Evolutionary conservation across 2,329 filamentous ascomycete genomes (phyloP), one percentile per base, ranked within the genome.

Genomic region (Colletotrichum echinochloae): DNA sequence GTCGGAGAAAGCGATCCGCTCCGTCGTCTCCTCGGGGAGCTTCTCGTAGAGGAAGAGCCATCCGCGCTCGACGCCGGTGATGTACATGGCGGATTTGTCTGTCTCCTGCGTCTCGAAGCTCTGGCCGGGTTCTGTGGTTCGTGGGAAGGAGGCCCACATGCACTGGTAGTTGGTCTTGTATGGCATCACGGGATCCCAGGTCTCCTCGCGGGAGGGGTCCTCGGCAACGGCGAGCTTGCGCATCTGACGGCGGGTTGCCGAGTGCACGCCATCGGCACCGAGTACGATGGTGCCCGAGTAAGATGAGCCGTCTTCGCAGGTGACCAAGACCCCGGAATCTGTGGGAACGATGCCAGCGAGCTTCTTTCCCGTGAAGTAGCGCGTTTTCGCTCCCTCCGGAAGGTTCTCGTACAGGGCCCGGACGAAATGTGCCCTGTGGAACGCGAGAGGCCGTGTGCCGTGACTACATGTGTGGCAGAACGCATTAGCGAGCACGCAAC

Each of bases 251-350:
- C 81, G 76, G 5, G 79, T 77, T 28, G 71, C 77, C 72, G 81
- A 83, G 67, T 82, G 79, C 2, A 81, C 79, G n/a, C 83, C 83
- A 66, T 85, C 83, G 16, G 82, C 81, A 9, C 82, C 83, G 26
- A 84, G 75, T 6, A 82, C 66, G n/a, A 85, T 73, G 68, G 80
- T 75, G 0, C 80, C 82, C 0, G 71, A 28, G 69, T 79, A 79
- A 1, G 73, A 55, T 0, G 75, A 75, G 6, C 81, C 81, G 65
- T 83, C 80, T 3, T 72, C 74, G 41, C 79, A 80, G 14, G 71
- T 71, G 12, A 82, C 78, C 3, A 66, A 71, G 1, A 79, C 78
- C 1, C 75, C 76, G 16, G 74, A 63, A 14, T 71, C 60, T 2
- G 70, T 66, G 6, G 75, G 66, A 6, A 73, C 65, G 66, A 76